A percentile compares a stretch with the other conserved stretches of the same genome.
phyloP scores from a whole-genome alignment of 768 basidiomycete species.

The Mycena vitilis region DNA sequence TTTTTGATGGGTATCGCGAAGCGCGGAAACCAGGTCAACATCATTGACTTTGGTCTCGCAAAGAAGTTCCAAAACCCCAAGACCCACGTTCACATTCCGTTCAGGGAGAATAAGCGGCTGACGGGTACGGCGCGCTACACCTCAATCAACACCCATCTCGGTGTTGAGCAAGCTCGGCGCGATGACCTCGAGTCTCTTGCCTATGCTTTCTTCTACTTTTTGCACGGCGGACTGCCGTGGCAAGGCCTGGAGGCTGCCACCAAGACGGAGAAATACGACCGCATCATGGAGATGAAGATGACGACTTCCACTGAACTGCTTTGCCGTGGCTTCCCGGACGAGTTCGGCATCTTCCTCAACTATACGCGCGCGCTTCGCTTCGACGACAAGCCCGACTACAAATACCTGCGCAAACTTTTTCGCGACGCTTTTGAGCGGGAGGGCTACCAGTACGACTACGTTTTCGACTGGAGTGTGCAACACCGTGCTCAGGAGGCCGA shows the following conservation, averaged over 20 bases:
- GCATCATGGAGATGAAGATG: background rate
- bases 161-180: background rate
- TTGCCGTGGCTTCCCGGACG: background rate
- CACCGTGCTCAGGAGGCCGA: too few species aligned
- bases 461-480: too few species aligned
- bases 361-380: background rate
- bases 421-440: too few species aligned
- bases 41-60: background rate
- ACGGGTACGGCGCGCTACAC: background rate
- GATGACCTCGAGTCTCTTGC: too few species aligned
- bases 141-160: background rate
- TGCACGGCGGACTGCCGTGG: background rate
- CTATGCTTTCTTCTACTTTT: background rate
- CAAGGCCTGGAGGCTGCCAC: background rate
- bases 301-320: background rate
- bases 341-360: background rate
- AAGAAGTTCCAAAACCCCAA: background rate
- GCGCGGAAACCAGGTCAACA: background rate
- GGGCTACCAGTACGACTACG: too few species aligned
- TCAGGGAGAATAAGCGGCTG: background rate
- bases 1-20: background rate
- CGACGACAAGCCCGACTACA: background rate
- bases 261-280: background rate
- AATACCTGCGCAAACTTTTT: background rate
- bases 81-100: background rate